Evolutionary conservation across 345 rosid species (phyloP).

Genomic region (Gossypium arboreum): DNA sequence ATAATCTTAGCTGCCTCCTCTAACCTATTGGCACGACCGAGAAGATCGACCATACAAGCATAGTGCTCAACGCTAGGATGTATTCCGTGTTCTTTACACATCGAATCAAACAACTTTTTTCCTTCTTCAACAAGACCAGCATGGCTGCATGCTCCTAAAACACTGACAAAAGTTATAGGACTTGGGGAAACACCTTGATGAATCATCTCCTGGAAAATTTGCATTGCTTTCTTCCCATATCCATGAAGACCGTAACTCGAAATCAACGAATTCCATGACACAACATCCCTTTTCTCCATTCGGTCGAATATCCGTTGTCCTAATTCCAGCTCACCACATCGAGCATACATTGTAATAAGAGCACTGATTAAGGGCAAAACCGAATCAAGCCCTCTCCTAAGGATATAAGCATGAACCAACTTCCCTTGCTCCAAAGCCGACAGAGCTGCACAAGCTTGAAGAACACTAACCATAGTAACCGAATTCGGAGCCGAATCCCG

Average conservation of each 20-base stretch:
- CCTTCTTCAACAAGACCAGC: conserved; percentile 85
- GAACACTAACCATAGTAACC: conserved; percentile 86
- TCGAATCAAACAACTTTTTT: conserved; percentile 52
- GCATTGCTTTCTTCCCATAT: conserved; percentile 63
- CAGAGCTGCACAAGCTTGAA: conserved; percentile 86
- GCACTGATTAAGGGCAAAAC: conserved; percentile 78
- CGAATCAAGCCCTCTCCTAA: conserved; percentile 70
- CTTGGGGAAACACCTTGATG: conserved; percentile 53
- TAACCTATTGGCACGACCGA: conserved; percentile 85
- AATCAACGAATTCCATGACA: conserved; percentile 86
- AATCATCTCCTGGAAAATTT: conserved; percentile 65
- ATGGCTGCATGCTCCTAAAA: conserved; percentile 95
- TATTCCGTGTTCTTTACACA: conserved; percentile 54
- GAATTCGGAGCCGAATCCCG: conserved; percentile 55
- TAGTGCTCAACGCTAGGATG: conserved; percentile 78
- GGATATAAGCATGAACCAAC: conserved; percentile 69
- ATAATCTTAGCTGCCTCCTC: conserved; percentile 71
- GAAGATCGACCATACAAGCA: conserved; percentile 96
- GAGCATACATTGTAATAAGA: conserved; percentile 70
- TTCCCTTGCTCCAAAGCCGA: conserved; percentile 83
- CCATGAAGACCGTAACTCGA: conserved; percentile 84
- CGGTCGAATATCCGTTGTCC: conserved; percentile 64
- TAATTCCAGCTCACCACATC: conserved; percentile 69
- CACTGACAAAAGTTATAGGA: conserved; percentile 59
- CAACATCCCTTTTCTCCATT: conserved; percentile 65